Base-by-base conservation (phyloP, 441 rosid genomes). In the Erodium chrysanthum region DNA sequence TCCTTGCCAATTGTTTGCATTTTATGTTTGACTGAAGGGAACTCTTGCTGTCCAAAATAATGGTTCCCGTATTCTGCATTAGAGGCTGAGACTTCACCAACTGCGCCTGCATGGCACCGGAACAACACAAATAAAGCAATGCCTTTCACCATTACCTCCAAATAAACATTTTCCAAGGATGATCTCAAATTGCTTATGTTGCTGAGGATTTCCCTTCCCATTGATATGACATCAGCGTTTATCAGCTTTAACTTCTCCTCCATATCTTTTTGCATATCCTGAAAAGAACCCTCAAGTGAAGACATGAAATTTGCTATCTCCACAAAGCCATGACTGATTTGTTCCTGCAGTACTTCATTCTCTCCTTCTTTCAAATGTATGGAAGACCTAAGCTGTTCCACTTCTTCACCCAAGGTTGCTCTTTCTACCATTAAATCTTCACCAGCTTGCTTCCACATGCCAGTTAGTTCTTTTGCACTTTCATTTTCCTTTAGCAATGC, bases 401-500 rank as follows among this genome's bases (percentile, higher is more conserved):
- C 82, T 78, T 86, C 91, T 78, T 77, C 80, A 23, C 74, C 68
- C 79, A 90, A 74, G 67, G 68, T 77, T 56, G 80, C 78, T 73
- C 75, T 84, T 79, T 88, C 92, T 64, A 67, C 71, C 69, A 81
- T 77, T 77, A 83, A 73, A 74, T 85, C 81, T 68, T 83, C 84
- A 71, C 81, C 80, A n/a, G 86, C 78, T 81, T 81, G 88, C 78
- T 68, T 81, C 92, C 91, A 88, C 69, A 66, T 71, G 66, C 66
- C 79, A 77, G 83, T 81, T 74, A 78, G 75, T 68, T 72, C 73
- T 70, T 82, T 88, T 68, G 84, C 82, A 59, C 79, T 81, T 80
- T 82, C 85, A 67, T 87, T 90, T 77, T 79, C 94, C 72, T 80
- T 82, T 69, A 86, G 77, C 82, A 88, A 76, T 63, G 82, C 87